phyloP scores from a whole-genome alignment of 306 rosid species.

The Echinosophora koreensis region DNA sequence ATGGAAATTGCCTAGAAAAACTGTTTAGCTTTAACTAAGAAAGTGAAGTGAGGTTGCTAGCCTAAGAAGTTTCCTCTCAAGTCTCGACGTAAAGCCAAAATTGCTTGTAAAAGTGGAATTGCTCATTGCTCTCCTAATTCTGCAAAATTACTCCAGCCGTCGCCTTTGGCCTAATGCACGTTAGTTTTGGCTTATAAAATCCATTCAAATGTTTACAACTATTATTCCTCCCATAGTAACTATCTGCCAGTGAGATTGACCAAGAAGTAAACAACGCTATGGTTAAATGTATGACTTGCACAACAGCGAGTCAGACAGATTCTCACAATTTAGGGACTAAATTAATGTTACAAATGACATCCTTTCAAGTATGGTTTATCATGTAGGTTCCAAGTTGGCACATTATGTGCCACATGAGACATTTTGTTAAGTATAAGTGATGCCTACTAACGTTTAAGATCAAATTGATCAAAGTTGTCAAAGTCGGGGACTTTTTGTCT shows the following conservation, averaged over 20 bases:
- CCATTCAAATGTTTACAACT: background rate
- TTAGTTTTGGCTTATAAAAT: background rate
- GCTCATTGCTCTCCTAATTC: background rate
- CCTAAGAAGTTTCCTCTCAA: constrained; percentile 4
- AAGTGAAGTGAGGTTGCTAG: background rate
- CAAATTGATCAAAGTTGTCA: too few relatives aligned
- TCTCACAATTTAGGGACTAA: too few relatives aligned
- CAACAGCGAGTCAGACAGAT: too few relatives aligned
- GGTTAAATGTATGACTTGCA: background rate
- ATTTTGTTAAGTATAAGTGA: too few relatives aligned
- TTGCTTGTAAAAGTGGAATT: background rate
- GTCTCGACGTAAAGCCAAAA: background rate
- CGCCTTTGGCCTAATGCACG: background rate
- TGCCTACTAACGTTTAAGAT: too few relatives aligned
- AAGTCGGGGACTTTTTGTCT: too few relatives aligned
- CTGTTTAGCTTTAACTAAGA: background rate
- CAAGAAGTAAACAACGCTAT: background rate
- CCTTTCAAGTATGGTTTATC: too few relatives aligned
- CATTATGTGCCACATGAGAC: too few relatives aligned
- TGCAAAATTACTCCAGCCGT: background rate
- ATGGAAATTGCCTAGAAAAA: background rate
- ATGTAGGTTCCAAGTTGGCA: too few relatives aligned
- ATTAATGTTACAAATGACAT: too few relatives aligned
- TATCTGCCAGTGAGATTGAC: background rate
- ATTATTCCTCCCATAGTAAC: background rate